A percentile compares a stretch with the other conserved stretches of the same genome.
Evolutionary conservation across 371 early-diverging fungal species (phyloP).

Genomic region (Actinomucor elegans): DNA sequence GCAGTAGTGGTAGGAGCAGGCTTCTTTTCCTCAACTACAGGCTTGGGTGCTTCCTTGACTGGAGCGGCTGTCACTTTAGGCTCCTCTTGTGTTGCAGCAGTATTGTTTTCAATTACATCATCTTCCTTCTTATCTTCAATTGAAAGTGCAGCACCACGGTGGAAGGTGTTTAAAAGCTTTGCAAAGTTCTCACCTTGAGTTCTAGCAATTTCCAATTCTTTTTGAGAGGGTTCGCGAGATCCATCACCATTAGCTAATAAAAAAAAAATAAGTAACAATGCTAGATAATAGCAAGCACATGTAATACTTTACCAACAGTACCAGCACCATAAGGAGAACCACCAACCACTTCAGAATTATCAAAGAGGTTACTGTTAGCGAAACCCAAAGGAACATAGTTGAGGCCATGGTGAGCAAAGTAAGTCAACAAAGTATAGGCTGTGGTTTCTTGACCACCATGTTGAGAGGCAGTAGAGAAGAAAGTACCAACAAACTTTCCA

Average conservation of each 20-base stretch:
- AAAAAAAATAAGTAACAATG: background rate
- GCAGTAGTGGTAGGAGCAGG: conserved; percentile 8
- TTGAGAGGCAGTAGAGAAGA: conserved; percentile 74
- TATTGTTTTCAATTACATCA: background rate
- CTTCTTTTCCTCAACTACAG: background rate
- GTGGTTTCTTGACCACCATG: conserved; percentile 85
- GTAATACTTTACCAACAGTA: conserved; percentile 15
- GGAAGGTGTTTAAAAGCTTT: conserved; percentile 26
- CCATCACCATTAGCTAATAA: conserved; percentile 56
- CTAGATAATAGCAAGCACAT: background rate
- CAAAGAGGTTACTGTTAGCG: conserved; percentile 46
- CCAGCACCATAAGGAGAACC: conserved; percentile 71
- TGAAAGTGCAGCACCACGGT: background rate
- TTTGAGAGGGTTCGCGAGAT: conserved; percentile 56
- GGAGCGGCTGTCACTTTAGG: background rate
- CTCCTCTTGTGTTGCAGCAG: background rate
- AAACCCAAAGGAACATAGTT: conserved; percentile 77
- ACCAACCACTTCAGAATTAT: conserved; percentile 58
- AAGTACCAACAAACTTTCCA: conserved; percentile 76
- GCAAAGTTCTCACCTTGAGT: conserved; percentile 69
- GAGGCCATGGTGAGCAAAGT: conserved; percentile 81
- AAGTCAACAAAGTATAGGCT: conserved; percentile 63
- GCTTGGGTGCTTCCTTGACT: background rate
- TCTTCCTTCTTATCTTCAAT: background rate
- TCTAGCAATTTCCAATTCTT: conserved; percentile 67